Evolutionary conservation across 179 eudicot genomes (phyloP), one percentile per base, ranked within the genome.

Genomic region (Beta macrorhiza): DNA sequence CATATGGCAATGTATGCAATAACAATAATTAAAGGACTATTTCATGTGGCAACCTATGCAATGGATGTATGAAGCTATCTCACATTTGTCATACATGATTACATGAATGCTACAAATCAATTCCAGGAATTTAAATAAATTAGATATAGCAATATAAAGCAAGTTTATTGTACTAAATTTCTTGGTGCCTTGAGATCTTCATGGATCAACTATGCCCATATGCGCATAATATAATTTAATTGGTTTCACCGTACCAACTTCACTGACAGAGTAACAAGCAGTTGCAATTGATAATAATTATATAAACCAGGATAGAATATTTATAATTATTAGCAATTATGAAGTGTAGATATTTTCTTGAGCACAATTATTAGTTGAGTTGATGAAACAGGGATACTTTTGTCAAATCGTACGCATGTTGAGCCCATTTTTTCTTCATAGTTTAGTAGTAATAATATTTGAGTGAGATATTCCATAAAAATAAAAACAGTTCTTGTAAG

Each of bases 161-260:
- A 32, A 32, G 37, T 32, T 32, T 32, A 32, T 32, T 32, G 37
- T 32, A 32, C 37, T 32, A 32, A 32, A 58, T 58, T 19, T 15
- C 7, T 58, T 17, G 65, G 12, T 72, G 42, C 44, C 59, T 72
- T 72, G 76, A 72, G 53, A 72, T 72, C 59, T 72, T 52, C 59
- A 25, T 49, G 37, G 44, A 11, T 20, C 19, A 52, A 52, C 44
- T 22, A 47, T 67, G 32, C 55, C 56, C 20, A 71, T 29, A 67
- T 65, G 44, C 56, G 12, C 73, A 16, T 44, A 72, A 51, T 17
- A 72, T 72, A 6, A 47, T 49, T 20, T 3, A 72, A 72, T 51
- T 69, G 37, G 59, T 20, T 49, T 52, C 76, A 53, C 77, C 77
- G 25, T 25, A 25, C 25, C 25, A 2, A 74, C 77, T 74, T 22